phyloP scores from a whole-genome alignment of 2,329 filamentous ascomycete species.

The Onygenales sp. region DNA sequence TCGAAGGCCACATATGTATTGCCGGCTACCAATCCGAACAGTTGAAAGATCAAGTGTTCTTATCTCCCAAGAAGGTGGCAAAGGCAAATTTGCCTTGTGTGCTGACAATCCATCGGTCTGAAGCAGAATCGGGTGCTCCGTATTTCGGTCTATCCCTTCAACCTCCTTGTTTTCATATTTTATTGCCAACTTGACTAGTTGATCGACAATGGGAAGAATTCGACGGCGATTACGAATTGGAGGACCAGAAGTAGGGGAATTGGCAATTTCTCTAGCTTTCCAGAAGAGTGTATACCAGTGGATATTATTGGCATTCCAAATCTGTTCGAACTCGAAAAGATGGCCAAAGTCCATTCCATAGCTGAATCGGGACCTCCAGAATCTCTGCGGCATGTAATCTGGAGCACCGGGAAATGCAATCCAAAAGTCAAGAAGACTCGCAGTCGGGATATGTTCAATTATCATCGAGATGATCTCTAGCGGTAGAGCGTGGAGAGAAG shows the following conservation, averaged over 20 bases:
- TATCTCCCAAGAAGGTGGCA: conserved; percentile 1
- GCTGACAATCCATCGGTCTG: not conserved
- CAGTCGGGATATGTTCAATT: not conserved
- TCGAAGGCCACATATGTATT: conserved; percentile 3
- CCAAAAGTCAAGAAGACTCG: not conserved
- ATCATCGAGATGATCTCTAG: not conserved
- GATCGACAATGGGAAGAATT: conserved; percentile 1
- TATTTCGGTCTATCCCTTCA: not conserved
- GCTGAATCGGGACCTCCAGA: conserved; percentile 4
- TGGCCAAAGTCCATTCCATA: conserved; percentile 3
- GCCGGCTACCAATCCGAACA: not conserved
- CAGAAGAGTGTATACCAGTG: conserved; percentile 4
- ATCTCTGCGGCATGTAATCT: not conserved
- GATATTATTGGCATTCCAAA: not conserved
- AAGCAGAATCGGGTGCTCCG: not conserved
- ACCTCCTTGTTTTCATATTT: not conserved
- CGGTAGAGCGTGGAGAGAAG: not conserved
- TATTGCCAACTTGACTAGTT: not conserved
- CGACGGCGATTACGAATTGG: conserved; percentile 3
- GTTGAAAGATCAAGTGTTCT: not conserved
- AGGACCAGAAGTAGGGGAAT: not conserved
- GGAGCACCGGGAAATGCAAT: not conserved
- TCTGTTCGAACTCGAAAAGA: conserved; percentile 1
- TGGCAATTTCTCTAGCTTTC: conserved; percentile 1
- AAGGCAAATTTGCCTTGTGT: not conserved